These are phyloP conservation scores for Arthrocladium fulminans DNA, from an alignment of 2,329 filamentous ascomycete species.

Conservation along the genomic window DNA sequence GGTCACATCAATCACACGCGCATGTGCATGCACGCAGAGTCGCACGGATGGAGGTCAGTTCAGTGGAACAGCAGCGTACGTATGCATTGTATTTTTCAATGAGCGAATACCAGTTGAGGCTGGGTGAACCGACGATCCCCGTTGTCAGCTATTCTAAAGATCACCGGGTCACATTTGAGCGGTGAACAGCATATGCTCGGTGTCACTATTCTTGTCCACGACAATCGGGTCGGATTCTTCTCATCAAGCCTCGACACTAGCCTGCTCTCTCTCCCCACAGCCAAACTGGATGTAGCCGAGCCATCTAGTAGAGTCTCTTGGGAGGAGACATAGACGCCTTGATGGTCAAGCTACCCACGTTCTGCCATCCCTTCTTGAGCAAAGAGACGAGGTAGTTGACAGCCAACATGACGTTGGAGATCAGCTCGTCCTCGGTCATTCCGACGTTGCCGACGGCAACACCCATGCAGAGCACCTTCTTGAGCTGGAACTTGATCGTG, in stretches of 20 bases:
- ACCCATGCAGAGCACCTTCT: conserved; percentile 99
- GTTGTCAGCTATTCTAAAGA: conserved; percentile 3
- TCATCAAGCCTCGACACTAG: too few relatives aligned
- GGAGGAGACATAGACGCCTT: conserved; percentile 99
- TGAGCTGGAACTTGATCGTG: conserved; percentile 99
- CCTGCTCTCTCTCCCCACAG: too few relatives aligned
- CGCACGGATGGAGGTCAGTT: too few relatives aligned
- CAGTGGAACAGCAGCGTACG: too few relatives aligned
- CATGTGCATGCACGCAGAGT: too few relatives aligned
- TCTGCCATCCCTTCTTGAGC: conserved; percentile 99
- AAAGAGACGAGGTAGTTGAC: conserved; percentile 99
- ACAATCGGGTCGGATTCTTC: not conserved
- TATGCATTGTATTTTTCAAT: not conserved
- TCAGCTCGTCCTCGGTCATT: conserved; percentile 92
- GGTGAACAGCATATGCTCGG: conserved; percentile 5
- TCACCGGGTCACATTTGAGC: conserved; percentile 8
- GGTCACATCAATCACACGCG: too few relatives aligned
- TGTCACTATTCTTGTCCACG: not conserved
- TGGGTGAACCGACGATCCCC: too few relatives aligned
- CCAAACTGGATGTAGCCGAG: not conserved
- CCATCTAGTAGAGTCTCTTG: conserved; percentile 84
- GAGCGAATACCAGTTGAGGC: not conserved
- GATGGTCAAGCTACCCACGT: conserved; percentile 98
- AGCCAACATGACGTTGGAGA: conserved; percentile 98
- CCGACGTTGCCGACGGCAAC: conserved; percentile 97